Percentiles rank a stretch among this genome's conserved stretches.
Conservation (phyloP, 805 yeast genomes). For the Zygoascus biomembranicola region DNA sequence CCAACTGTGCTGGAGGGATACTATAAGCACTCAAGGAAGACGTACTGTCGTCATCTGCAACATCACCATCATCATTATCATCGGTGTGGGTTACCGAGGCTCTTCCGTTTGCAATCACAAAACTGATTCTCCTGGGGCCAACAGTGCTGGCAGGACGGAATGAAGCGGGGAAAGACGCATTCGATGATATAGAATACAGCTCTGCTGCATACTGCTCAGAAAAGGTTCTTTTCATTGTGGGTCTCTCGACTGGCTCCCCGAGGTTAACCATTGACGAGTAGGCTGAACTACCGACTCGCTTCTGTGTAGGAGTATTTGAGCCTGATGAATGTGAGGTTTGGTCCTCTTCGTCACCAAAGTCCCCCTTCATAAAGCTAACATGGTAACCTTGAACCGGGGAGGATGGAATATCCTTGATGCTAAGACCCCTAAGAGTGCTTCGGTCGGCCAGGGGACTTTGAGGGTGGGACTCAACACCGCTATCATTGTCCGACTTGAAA, state of each 20-base stretch:
- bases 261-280: neutral
- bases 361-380: neutral
- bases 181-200: neutral
- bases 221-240: neutral
- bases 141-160: neutral
- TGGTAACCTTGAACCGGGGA: slow-evolving; percentile 3
- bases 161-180: neutral
- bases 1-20: neutral
- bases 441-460: neutral
- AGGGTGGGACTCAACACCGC: neutral
- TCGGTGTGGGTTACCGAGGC: neutral
- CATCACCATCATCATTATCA: neutral
- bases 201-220: neutral
- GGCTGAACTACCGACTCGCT: neutral
- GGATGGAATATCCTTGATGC: slow-evolving; percentile 3
- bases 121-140: slow-evolving; percentile 1
- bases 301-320: neutral
- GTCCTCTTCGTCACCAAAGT: neutral
- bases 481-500: neutral
- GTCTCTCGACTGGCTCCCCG: neutral
- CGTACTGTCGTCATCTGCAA: neutral
- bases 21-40: neutral
- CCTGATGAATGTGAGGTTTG: neutral
- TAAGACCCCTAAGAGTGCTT: neutral
- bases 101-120: slow-evolving; percentile 3